Evolutionary conservation across 148 eudicot genomes (phyloP), one percentile per base, ranked within the genome.

Genomic region (Diospyros lotus): DNA sequence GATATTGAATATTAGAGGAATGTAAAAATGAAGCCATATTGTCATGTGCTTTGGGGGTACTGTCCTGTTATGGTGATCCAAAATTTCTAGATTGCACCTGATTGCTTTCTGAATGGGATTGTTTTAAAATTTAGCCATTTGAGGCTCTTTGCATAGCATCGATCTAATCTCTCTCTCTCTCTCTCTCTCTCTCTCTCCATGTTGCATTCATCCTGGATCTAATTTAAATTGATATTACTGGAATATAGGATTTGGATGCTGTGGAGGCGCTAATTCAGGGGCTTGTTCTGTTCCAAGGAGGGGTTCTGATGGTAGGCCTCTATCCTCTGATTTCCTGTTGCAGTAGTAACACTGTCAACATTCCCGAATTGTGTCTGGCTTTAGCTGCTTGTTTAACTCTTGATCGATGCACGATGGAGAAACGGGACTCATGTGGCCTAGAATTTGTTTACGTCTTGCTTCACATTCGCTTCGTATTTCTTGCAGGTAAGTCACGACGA

Each of bases 191-290:
- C 18, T 48, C 52, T 48, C 52, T 48, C 52, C 8, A 4, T 4
- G 52, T 4, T 8, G 8, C 52, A 48, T 8, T 4, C 52, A 48
- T 8, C 4, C 52, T 11, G 3, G 2, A 0, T 0, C 18, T 51
- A 52, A 51, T 44, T 56, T 13, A 14, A 28, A 28, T 48, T 4
- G 10, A 8, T 73, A 65, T 43, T 66, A 42, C 43, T 75, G 38
- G 1, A 68, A 68, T 86, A 77, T 79, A 96, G 99, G 99, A 96
- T 82, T 80, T 96, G 88, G 99, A 96, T 80, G 99, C 99, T 44
- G 99, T 96, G 68, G 99, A 96, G 80, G 99, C 99, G 74, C 84
- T 96, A 73, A 96, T 96, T 64, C 99, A 96, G 83, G 99, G 99
- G 71, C 98, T 96, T 67, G 91, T 93, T 67, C 82, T 96, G 82